phyloP scores from a whole-genome alignment of 768 basidiomycete genomes.

The Termitomyces sp. region DNA sequence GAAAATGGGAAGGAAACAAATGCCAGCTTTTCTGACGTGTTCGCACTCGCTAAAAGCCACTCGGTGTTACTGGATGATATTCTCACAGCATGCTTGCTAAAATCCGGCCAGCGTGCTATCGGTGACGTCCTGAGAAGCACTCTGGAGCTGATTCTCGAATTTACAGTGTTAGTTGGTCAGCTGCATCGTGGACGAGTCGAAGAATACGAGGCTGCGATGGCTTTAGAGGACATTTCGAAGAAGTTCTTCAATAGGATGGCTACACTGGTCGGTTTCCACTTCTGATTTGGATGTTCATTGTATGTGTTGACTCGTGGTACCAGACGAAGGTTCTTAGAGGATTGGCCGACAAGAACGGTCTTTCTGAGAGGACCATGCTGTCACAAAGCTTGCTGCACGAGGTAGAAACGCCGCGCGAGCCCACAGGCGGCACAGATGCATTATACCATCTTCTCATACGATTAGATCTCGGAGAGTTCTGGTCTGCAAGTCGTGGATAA shows the following conservation, averaged over 20 bases:
- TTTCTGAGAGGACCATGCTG: conserved; percentile 17
- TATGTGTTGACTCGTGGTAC: conserved; percentile 3
- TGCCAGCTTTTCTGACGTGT: conserved; percentile 59
- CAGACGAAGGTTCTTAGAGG: conserved; percentile 54
- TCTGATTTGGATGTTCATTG: background rate
- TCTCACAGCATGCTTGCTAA: conserved; percentile 66
- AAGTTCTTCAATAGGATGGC: conserved; percentile 52
- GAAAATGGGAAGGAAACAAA: conserved; percentile 3
- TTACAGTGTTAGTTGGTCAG: conserved; percentile 61
- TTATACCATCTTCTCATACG: conserved; percentile 49
- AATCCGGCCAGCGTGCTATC: conserved; percentile 59
- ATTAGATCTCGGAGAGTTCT: conserved; percentile 55
- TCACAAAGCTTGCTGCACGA: conserved; percentile 18
- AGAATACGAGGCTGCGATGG: conserved; percentile 59
- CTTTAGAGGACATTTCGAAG: conserved; percentile 46
- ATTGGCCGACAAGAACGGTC: conserved; percentile 45
- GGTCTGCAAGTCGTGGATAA: conserved; percentile 26
- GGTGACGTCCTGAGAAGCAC: conserved; percentile 60
- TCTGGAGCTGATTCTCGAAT: conserved; percentile 62
- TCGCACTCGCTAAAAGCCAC: conserved; percentile 63
- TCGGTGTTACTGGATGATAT: conserved; percentile 68
- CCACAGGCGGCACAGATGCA: conserved; percentile 47
- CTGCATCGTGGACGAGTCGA: conserved; percentile 44
- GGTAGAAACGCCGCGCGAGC: conserved; percentile 22
- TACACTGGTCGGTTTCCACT: conserved; percentile 41